Evolutionary conservation across 768 basidiomycete genomes (phyloP).

Genomic region (Suillus weaverae): DNA sequence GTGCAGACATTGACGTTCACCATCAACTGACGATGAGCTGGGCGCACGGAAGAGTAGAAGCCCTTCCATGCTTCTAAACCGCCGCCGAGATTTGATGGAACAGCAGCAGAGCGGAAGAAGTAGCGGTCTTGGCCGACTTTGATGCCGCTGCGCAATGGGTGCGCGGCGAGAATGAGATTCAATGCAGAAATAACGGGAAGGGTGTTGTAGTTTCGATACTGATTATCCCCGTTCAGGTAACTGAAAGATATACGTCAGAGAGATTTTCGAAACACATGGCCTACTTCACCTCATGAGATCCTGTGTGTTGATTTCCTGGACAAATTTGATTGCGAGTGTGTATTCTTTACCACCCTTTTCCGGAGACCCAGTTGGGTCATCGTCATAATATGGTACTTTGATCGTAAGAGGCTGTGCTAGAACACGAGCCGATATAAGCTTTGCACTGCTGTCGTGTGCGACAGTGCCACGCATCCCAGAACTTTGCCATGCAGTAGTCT

Average conservation of each 20-base stretch:
- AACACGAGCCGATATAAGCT: slow-evolving; percentile 41
- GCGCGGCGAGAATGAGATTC: slow-evolving; percentile 48
- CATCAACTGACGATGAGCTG: slow-evolving; percentile 46
- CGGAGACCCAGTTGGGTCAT: slow-evolving; percentile 39
- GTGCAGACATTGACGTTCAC: slow-evolving; percentile 57
- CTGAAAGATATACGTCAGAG: slow-evolving; percentile 30
- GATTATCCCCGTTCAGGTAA: slow-evolving; percentile 44
- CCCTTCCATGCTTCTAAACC: slow-evolving; percentile 63
- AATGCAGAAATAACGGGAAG: slow-evolving; percentile 49
- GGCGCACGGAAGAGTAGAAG: slow-evolving; percentile 43
- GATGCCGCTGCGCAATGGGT: slow-evolving; percentile 49
- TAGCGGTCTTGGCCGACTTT: slow-evolving; percentile 53
- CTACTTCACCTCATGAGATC: slow-evolving; percentile 39
- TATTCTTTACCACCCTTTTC: slow-evolving; percentile 40
- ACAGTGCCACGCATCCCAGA: slow-evolving; percentile 40
- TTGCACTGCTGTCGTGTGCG: slow-evolving; percentile 50
- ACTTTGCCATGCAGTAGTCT: slow-evolving; percentile 39
- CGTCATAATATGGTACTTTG: slow-evolving; percentile 43
- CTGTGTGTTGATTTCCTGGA: slow-evolving; percentile 44
- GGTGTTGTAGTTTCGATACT: slow-evolving; percentile 44
- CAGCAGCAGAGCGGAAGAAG: slow-evolving; percentile 44
- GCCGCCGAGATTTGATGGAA: slow-evolving; percentile 39
- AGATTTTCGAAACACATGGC: neutral
- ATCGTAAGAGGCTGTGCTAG: slow-evolving; percentile 45
- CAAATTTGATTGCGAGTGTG: slow-evolving; percentile 43